phyloP scores from a whole-genome alignment of 164 flowering plant species.

The Berberis thunbergii region DNA sequence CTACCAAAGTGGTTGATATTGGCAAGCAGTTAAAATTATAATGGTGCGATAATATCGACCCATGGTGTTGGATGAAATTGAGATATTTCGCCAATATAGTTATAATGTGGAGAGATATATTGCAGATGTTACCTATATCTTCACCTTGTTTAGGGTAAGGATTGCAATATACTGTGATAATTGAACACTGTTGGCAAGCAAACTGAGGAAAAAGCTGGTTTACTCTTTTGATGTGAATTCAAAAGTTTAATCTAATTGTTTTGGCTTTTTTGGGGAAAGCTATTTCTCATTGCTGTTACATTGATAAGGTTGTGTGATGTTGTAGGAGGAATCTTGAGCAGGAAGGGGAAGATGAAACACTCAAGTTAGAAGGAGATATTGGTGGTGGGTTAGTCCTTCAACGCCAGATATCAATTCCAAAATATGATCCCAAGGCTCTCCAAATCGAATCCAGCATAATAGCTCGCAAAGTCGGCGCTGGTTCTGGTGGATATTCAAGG shows the following conservation, averaged over 20 bases:
- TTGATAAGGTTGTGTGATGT: background rate
- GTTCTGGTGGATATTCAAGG: conserved; percentile 96
- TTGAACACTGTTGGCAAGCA: background rate
- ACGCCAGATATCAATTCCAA: conserved; percentile 43
- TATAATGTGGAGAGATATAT: too few relatives aligned
- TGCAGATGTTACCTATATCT: too few relatives aligned
- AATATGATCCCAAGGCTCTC: conserved; percentile 38
- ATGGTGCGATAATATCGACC: too few relatives aligned
- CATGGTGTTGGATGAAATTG: too few relatives aligned
- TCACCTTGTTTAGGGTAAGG: too few relatives aligned
- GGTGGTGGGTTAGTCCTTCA: conserved; percentile 74
- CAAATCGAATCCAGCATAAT: conserved; percentile 53
- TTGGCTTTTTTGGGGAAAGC: conserved; percentile 1
- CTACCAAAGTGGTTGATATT: too few relatives aligned
- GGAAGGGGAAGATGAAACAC: conserved; percentile 64
- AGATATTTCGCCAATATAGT: too few relatives aligned
- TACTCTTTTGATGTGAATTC: background rate
- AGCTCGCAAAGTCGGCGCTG: conserved; percentile 77
- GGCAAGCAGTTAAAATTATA: too few relatives aligned
- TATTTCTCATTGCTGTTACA: conserved; percentile 4
- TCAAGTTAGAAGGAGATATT: conserved; percentile 68
- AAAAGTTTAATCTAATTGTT: background rate
- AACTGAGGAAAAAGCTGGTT: background rate
- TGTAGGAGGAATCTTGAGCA: conserved; percentile 60
- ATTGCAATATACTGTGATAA: background rate